Conservation (phyloP, 1,284 basidiomycete species). For the Pseudozyma flocculosa region DNA sequence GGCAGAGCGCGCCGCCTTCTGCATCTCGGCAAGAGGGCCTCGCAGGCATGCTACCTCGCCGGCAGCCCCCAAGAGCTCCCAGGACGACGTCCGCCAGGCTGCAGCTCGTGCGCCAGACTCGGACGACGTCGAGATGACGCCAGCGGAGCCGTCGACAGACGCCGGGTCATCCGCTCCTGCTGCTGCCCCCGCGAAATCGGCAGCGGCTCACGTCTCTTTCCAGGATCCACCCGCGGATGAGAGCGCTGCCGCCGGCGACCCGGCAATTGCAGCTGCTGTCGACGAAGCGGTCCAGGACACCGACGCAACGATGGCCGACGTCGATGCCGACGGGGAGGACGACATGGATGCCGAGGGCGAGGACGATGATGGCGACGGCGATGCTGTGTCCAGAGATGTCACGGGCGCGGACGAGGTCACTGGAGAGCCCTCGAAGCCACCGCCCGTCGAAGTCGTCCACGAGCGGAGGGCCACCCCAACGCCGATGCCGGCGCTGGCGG, state of each 20-base stretch:
- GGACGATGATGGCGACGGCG: slow-evolving; percentile 20
- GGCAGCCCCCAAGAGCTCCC: background rate
- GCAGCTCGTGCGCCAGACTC: too few relatives aligned
- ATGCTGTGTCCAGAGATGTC: slow-evolving; percentile 19
- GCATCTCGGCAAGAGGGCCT: slow-evolving; percentile 58
- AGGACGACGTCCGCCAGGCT: background rate
- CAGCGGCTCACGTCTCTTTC: background rate
- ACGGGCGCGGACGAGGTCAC: slow-evolving; percentile 24
- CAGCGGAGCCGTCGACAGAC: too few relatives aligned
- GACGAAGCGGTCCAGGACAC: slow-evolving; percentile 40
- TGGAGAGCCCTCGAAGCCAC: slow-evolving; percentile 30
- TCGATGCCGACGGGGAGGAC: slow-evolving; percentile 29
- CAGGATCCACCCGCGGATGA: background rate
- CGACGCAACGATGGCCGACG: slow-evolving; percentile 15
- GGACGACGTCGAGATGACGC: background rate
- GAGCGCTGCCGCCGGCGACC: slow-evolving; percentile 48
- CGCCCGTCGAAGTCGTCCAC: slow-evolving; percentile 30
- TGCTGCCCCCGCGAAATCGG: background rate
- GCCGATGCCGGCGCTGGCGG: slow-evolving; percentile 31
- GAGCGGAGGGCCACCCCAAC: slow-evolving; percentile 19
- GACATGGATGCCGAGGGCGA: slow-evolving; percentile 35
- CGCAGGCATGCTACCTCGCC: background rate
- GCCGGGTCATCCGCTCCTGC: too few relatives aligned
- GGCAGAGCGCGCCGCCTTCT: slow-evolving; percentile 69
- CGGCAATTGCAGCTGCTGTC: slow-evolving; percentile 36